Percentiles rank a stretch among this genome's conserved stretches.
phyloP scores from a whole-genome alignment of 495 filamentous ascomycete genomes.

The Trypethelium eluteriae region DNA sequence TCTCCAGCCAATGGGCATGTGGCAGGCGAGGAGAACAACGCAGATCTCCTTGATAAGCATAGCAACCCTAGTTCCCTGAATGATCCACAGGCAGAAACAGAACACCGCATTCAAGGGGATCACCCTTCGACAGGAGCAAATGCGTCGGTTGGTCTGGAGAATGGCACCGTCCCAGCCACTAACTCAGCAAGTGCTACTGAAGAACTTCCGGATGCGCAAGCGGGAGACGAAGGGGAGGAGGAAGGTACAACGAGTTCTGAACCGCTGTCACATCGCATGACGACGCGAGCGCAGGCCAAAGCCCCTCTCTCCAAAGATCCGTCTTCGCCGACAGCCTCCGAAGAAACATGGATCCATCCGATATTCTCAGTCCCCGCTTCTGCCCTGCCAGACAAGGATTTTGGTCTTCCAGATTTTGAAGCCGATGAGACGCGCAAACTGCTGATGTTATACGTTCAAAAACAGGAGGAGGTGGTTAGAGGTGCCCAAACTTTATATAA shows the following conservation, averaged over 20 bases:
- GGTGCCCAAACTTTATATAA: slow-evolving; percentile 68
- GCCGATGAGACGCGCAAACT: slow-evolving; percentile 83
- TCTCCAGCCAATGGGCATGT: not conserved
- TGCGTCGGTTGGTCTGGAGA: not conserved
- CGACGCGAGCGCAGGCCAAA: slow-evolving; percentile 58
- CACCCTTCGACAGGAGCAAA: not conserved
- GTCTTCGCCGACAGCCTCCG: slow-evolving; percentile 31
- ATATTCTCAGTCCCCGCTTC: slow-evolving; percentile 70
- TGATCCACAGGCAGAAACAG: not conserved
- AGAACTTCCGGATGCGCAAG: slow-evolving; percentile 1
- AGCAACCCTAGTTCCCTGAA: too few relatives aligned
- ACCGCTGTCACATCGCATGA: slow-evolving; percentile 53
- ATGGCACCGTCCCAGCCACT: not conserved
- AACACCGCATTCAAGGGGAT: not conserved
- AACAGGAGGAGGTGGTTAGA: slow-evolving; percentile 89
- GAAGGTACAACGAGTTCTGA: not conserved
- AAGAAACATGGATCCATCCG: slow-evolving; percentile 60
- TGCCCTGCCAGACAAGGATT: slow-evolving; percentile 65
- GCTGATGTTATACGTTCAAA: slow-evolving; percentile 80
- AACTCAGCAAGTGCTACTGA: not conserved
- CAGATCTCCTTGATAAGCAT: not conserved
- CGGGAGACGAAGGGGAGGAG: not conserved
- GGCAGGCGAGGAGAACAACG: not conserved
- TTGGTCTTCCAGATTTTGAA: slow-evolving; percentile 70
- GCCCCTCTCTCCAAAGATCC: slow-evolving; percentile 42